Evolutionary conservation across 75 land plant genomes (phyloP).

Genomic region (Chamaecyparis obtusa): DNA sequence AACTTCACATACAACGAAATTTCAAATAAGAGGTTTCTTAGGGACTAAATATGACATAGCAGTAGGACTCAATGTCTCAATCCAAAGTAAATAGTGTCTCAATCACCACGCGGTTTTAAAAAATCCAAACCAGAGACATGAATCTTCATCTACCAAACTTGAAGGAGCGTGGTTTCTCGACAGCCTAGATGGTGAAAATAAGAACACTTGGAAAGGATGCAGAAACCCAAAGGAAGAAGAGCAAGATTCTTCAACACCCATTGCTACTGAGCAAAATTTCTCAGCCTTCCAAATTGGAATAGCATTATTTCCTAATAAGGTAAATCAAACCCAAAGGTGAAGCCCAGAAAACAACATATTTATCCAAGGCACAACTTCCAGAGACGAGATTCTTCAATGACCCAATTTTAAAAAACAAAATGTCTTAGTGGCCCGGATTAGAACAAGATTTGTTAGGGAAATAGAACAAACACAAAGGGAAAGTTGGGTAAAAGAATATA

Average conservation of each 20-base stretch:
- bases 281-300: not conserved
- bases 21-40: not conserved
- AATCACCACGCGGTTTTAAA: not conserved
- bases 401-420: not conserved
- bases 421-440: not conserved
- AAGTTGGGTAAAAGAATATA: no score
- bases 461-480: not conserved
- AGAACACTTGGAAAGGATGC: not conserved
- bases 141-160: not conserved
- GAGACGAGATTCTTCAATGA: conserved; percentile 10
- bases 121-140: not conserved
- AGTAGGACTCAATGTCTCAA: not conserved
- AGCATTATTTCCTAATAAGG: no score
- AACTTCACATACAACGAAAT: not conserved
- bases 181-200: not conserved
- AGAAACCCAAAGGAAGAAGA: not conserved
- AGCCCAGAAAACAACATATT: not conserved
- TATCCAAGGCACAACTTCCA: not conserved
- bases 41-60: not conserved
- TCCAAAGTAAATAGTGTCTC: not conserved
- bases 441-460: not conserved
- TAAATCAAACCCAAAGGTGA: not conserved
- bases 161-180: not conserved
- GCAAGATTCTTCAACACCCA: not conserved
- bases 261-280: not conserved